These are phyloP conservation scores for Cryptococcus wingfieldii DNA, from an alignment of 1,284 basidiomycete species.

Conservation along the genomic window DNA sequence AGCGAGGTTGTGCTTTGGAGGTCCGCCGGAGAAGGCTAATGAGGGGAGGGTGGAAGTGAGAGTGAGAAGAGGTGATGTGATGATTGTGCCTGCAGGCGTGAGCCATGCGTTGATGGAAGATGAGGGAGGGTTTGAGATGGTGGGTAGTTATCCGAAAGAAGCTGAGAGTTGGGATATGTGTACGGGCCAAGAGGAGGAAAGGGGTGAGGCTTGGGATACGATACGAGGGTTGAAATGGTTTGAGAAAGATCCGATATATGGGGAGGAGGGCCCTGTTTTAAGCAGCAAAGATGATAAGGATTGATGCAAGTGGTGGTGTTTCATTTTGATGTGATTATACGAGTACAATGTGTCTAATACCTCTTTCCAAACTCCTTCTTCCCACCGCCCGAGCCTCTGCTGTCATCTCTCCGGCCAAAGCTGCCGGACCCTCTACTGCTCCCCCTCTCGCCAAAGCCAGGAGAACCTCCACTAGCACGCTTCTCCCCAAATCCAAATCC, in stretches of 20 bases:
- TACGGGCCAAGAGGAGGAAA: constrained; percentile 30
- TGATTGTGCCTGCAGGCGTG: constrained; percentile 52
- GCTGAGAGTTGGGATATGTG: constrained; percentile 50
- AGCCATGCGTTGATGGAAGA: constrained; percentile 47
- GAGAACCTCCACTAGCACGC: too few relatives aligned
- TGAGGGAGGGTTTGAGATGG: constrained; percentile 49
- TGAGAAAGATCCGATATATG: constrained; percentile 50
- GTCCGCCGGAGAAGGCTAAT: constrained; percentile 37
- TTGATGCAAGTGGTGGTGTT: too few relatives aligned
- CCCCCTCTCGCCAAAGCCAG: not conserved
- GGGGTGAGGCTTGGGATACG: constrained; percentile 31
- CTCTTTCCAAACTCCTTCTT: too few relatives aligned
- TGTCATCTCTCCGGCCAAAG: not conserved
- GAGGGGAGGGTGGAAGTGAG: constrained; percentile 39
- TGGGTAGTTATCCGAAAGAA: constrained; percentile 50
- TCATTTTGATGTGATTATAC: too few relatives aligned
- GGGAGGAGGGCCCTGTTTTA: constrained; percentile 41
- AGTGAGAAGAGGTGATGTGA: constrained; percentile 48
- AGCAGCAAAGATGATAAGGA: not conserved
- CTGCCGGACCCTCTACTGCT: not conserved
- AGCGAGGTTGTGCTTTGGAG: constrained; percentile 50
- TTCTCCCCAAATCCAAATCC: too few relatives aligned
- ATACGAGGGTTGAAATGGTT: constrained; percentile 49
- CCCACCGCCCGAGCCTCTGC: too few relatives aligned
- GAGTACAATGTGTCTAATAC: too few relatives aligned